phyloP scores from a whole-genome alignment of 2,329 filamentous ascomycete genomes.

The Aspergillus intermedius region DNA sequence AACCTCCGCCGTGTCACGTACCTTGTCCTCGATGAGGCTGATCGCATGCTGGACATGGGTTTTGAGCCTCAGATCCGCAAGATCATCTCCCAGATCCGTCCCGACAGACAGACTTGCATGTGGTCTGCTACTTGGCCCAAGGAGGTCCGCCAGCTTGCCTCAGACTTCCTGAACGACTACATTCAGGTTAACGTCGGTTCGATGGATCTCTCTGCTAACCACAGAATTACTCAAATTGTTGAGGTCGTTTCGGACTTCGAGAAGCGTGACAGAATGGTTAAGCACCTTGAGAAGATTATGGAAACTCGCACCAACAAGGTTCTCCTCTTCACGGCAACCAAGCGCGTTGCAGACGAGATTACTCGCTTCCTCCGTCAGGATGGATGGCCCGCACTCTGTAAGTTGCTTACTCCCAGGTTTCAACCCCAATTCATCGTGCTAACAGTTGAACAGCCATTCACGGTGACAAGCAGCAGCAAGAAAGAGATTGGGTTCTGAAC shows the following conservation, averaged over 20 bases:
- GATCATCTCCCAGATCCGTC: conserved; percentile 94
- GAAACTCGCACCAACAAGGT: conserved; percentile 93
- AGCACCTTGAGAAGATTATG: conserved; percentile 97
- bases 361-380: conserved; percentile 95
- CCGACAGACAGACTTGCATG: conserved; percentile 98
- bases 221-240: conserved; percentile 95
- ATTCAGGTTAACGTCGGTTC: conserved; percentile 99
- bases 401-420: conserved; percentile 34
- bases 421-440: conserved; percentile 27
- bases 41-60: conserved; percentile 99
- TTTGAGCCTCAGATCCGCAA: conserved; percentile 99
- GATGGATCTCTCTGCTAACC: conserved; percentile 91
- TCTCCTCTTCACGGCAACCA: conserved; percentile 78
- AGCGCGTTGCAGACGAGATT: conserved; percentile 95
- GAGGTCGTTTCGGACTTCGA: conserved; percentile 94
- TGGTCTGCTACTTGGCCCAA: conserved; percentile 99
- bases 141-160: conserved; percentile 86
- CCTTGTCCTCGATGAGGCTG: conserved; percentile 95
- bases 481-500: conserved; percentile 98
- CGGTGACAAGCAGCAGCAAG: conserved; percentile 98
- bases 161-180: conserved; percentile 88
- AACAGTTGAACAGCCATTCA: conserved; percentile 67
- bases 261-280: conserved; percentile 96
- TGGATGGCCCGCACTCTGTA: conserved; percentile 94
- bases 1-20: conserved; percentile 98